A percentile compares a stretch with the other conserved stretches of the same genome.
These are phyloP conservation scores for Chytriomyces sp. DNA, from an alignment of 192 early-diverging fungal genomes.

Conservation along the genomic window DNA sequence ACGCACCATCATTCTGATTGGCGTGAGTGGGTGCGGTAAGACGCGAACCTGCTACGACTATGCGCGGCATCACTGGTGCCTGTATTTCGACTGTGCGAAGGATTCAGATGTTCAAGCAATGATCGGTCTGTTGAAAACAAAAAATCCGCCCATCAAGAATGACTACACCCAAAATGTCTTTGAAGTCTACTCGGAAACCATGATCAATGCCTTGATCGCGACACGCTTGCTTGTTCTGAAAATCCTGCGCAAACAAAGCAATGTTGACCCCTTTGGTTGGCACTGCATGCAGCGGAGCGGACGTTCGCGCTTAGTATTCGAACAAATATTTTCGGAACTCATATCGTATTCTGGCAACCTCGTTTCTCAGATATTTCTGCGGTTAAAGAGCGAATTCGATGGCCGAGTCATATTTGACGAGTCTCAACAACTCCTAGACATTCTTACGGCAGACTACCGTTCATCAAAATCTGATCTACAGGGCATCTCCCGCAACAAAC, in stretches of 20 bases:
- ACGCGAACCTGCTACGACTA: slow-evolving; percentile 24
- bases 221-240: slow-evolving; percentile 14
- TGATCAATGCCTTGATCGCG: slow-evolving; percentile 7
- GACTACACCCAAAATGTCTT: slow-evolving; percentile 1
- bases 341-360: no score
- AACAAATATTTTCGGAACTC: no score
- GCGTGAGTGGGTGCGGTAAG: slow-evolving; percentile 24
- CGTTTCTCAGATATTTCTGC: no score
- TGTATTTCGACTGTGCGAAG: slow-evolving; percentile 20
- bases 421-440: no score
- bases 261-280: background rate
- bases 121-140: background rate
- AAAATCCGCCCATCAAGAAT: slow-evolving; percentile 16
- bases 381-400: no score
- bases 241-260: background rate
- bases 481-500: no score
- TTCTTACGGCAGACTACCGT: no score
- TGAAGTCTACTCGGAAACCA: slow-evolving; percentile 6
- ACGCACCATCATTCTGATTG: slow-evolving; percentile 19
- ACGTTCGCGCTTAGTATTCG: no score
- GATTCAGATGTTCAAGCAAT: background rate
- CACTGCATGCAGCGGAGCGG: no score
- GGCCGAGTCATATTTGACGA: no score
- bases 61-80: slow-evolving; percentile 16
- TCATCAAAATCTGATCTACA: no score